Conservation (phyloP, 78 protist species). For the Dictyostelium citrinum region DNA sequence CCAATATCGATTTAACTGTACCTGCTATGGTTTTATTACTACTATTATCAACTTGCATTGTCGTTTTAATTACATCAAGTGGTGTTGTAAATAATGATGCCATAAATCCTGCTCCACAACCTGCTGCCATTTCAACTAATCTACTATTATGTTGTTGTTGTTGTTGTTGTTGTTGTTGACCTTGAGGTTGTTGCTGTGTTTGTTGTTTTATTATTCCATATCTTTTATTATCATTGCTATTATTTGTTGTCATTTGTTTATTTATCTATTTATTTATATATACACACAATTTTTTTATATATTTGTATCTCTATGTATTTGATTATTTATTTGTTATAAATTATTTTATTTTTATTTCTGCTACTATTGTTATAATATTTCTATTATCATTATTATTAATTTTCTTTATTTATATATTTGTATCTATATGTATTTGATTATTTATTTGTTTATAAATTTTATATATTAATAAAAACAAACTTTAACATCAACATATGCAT, state of each 20-base stretch:
- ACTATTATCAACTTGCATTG: conserved; percentile 60
- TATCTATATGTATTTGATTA: not conserved
- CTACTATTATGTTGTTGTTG: not conserved
- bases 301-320: not conserved
- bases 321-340: not conserved
- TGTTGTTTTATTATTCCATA: not conserved
- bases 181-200: not conserved
- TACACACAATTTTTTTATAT: not conserved
- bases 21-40: not conserved
- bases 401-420: not conserved
- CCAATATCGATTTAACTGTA: not conserved
- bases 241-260: conserved; percentile 1
- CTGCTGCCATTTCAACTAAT: conserved; percentile 47
- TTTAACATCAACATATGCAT: not conserved
- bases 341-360: not conserved
- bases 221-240: not conserved
- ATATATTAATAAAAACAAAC: not conserved
- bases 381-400: too few relatives aligned
- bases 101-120: conserved; percentile 78
- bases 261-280: too few relatives aligned
- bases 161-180: not conserved
- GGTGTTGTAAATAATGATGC: conserved; percentile 79
- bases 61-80: conserved; percentile 79
- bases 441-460: too few relatives aligned
- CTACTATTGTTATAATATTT: not conserved